Evolutionary conservation across 495 filamentous ascomycete genomes (phyloP), one percentile per base, ranked within the genome.

Genomic region (Penicillium canescens): DNA sequence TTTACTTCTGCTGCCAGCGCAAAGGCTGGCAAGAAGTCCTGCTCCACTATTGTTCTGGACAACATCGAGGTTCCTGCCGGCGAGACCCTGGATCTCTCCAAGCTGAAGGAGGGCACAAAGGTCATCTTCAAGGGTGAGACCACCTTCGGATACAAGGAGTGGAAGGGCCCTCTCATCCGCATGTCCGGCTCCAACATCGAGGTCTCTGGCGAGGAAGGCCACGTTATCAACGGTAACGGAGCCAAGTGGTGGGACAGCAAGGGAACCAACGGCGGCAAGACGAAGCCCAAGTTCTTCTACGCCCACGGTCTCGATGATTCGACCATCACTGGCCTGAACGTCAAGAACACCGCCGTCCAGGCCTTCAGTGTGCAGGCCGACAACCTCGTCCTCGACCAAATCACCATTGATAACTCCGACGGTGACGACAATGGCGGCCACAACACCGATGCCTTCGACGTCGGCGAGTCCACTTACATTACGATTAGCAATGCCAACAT

Each of bases 391-490:
- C 42, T 89, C 14, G 62, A 63, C 38, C 56, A 66, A 23, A 74
- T 87, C 55, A 84, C 77, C 31, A 78, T 88, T 55, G 80, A 87
- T 50, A 83, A 87, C 72, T 74, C 74, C 2, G 83, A 71, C 13
- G 85, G 83, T 23, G 78, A 84, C 44, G 54, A 48, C 11, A 59
- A 62, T 24, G 68, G 71, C 10, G 84, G 78, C 28, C 80, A 85
- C 56, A 89, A 88, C 70, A 87, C 86, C 8, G 85, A 88, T 61
- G 85, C 73, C 11, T 88, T 87, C 61, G 85, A 87, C 54, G 70
- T 88, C 54, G 77, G 82, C 42, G 66, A 66, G 11, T 73, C 65
- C 6, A 75, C 67, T 35, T 70, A 73, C 13, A 69, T 86, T 14
- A 79, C 73, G 35, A 85, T 87, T 59, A 67, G 65, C 18, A 73